Evolutionary conservation across 2,329 filamentous ascomycete species (phyloP), one percentile per base, ranked within the genome.

Genomic region (Pseudogymnoascus sp.): DNA sequence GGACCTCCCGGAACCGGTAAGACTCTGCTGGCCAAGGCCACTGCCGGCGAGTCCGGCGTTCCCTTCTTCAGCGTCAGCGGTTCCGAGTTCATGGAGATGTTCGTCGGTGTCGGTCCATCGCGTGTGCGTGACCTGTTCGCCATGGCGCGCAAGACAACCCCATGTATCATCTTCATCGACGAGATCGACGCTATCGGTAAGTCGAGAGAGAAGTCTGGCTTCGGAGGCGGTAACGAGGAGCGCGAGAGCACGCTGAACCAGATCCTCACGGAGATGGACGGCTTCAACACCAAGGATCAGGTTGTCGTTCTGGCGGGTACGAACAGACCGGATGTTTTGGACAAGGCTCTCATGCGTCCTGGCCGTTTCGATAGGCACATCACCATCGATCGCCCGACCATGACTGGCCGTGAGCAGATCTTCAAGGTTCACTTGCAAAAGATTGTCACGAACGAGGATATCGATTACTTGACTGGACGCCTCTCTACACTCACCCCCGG

Each of bases 81-180:
- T 74, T 99, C 95, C 59, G 95, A 99, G 75, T 99, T 99, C 73
- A 93, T 99, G 33, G 95, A 99, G 78, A 99, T 99, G 93, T 99
- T 99, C 74, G 95, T 99, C 61, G 95, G 95, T 85, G 95, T 99
- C 65, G 95, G 95, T 76, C 91, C 95, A 19, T 97, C 93, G 31
- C 86, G 95, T 76, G 95, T 99, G 61, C 87, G 95, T 70, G 95
- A 99, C 76, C 80, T 99, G 61, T 99, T 99, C 72, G 87, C 91
- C 64, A 96, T 91, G 70, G 95, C 95, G 16, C 86, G 95, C 64
- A 97, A 97, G 81, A 96, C 91, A 76, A 90, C 95, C 0, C 95
- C 95, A 3, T 99, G 95, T 78, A 99, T 99, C 76, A 96, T 99
- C 76, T 99, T 99, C 80, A 97, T 99, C 69, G 95, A 99, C 74